Percentiles rank a stretch among this genome's conserved stretches.
Evolutionary conservation across 2,329 filamentous ascomycete species (phyloP).

Genomic region (Ophiocordyceps camponoti-leonardi): DNA sequence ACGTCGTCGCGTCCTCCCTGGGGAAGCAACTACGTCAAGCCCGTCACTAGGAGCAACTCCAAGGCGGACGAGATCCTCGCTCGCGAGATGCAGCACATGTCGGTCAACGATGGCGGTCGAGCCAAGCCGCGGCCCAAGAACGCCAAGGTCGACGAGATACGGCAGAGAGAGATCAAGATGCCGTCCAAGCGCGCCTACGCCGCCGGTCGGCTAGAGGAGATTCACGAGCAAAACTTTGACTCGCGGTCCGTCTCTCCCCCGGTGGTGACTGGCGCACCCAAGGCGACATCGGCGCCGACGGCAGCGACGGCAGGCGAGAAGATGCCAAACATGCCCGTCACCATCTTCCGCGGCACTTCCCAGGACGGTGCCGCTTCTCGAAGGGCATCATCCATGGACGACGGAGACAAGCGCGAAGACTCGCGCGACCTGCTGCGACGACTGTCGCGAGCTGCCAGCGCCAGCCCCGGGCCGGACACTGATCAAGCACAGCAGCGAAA

Average conservation of each 20-base stretch:
- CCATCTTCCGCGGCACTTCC: conserved; percentile 15
- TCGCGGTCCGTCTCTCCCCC: conserved; percentile 26
- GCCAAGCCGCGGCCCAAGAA: conserved; percentile 16
- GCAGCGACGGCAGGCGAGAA: conserved; percentile 12
- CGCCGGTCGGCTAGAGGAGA: conserved; percentile 33
- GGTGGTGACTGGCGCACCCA: conserved; percentile 14
- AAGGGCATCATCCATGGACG: background rate
- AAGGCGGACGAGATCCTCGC: conserved; percentile 20
- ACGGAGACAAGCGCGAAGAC: conserved; percentile 10
- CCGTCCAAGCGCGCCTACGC: conserved; percentile 29
- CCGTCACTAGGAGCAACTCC: conserved; percentile 6
- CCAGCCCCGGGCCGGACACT: conserved; percentile 19
- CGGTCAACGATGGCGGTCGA: conserved; percentile 13
- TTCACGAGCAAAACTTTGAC: conserved; percentile 30
- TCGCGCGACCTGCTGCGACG: conserved; percentile 31
- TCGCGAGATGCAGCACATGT: conserved; percentile 15
- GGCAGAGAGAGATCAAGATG: conserved; percentile 23
- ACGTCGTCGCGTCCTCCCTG: conserved; percentile 12
- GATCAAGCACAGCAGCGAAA: background rate
- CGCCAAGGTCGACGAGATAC: conserved; percentile 32
- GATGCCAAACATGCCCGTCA: conserved; percentile 22
- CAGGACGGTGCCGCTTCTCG: background rate
- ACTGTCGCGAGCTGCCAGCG: conserved; percentile 28
- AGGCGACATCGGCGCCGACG: conserved; percentile 7
- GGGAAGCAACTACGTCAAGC: conserved; percentile 20